Evolutionary conservation across 31 red algal species (phyloP), one percentile per base, ranked within the genome.

Genomic region (Endocladia muricata): DNA sequence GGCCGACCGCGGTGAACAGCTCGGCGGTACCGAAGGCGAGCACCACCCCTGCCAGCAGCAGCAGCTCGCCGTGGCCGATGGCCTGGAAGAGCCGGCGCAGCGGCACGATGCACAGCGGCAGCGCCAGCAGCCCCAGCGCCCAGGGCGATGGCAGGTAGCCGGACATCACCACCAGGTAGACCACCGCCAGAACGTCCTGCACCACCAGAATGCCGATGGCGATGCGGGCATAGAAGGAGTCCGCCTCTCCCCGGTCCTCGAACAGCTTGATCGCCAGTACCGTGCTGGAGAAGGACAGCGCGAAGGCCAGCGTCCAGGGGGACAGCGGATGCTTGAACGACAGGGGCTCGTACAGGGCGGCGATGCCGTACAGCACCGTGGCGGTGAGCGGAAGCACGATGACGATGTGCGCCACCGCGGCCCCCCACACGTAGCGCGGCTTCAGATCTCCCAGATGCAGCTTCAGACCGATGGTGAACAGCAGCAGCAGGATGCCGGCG

Each of bases 401-500:
- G 17, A 64, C 26, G 15, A 52, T 52, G 47, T 52, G 47, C n/a
- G n/a, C 13, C n/a, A 52, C 13, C n/a, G 47, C 60, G 26, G n/a
- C 17, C 11, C n/a, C 60, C 17, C 13, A 22, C 13, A 64, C 25
- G 26, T 17, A 17, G n/a, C n/a, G 60, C 11, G 11, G 13, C n/a
- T 11, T 30, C 60, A 64, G 60, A 13, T 22, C 26, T 13, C 26
- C 26, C 15, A 64, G 13, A 11, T 23, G 60, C 60, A 64, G 60
- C 60, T 64, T 64, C 11, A 64, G 60, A 22, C 60, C 60, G 26
- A 64, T 64, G 17, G n/a, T 30, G 60, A 64, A 64, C 11, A 64
- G 25, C 11, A 64, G 25, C 26, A 64, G 60, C 11, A 28, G 13
- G 15, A 64, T 23, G 13, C 60, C 60, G 25, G 26, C 17, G 26